Evolutionary conservation across 1,139 yeast genomes (phyloP).

Genomic region (Pichia sp.): DNA sequence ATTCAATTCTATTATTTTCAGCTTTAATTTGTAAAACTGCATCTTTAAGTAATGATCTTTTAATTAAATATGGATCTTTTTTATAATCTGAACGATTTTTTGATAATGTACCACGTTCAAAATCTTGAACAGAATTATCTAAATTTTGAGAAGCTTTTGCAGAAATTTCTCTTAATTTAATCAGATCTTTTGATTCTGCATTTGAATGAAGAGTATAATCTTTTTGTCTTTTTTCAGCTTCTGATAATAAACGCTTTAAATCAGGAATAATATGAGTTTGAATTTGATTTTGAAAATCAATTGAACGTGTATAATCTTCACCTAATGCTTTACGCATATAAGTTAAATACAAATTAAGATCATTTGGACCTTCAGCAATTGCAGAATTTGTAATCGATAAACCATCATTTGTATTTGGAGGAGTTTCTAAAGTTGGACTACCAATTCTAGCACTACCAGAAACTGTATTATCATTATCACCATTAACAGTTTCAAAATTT

Average conservation of each 20-base stretch:
- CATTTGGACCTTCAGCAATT: slow-evolving; percentile 6
- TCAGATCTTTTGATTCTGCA: slow-evolving; percentile 24
- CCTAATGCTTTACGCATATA: slow-evolving; percentile 22
- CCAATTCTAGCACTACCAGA: slow-evolving; percentile 22
- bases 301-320: slow-evolving; percentile 14
- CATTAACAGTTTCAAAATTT: slow-evolving; percentile 22
- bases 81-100: slow-evolving; percentile 29
- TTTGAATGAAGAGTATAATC: slow-evolving; percentile 29
- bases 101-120: slow-evolving; percentile 11
- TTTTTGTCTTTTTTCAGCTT: slow-evolving; percentile 34
- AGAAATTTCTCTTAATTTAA: slow-evolving; percentile 15
- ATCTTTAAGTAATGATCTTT: slow-evolving; percentile 32
- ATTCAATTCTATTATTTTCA: slow-evolving; percentile 41
- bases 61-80: slow-evolving; percentile 40
- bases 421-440: slow-evolving; percentile 15
- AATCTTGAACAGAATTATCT: slow-evolving; percentile 19
- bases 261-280: slow-evolving; percentile 26
- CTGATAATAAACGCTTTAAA: slow-evolving; percentile 22
- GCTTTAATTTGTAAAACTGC: slow-evolving; percentile 37
- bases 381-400: slow-evolving; percentile 15
- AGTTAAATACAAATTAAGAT: slow-evolving; percentile 23
- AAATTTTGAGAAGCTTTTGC: slow-evolving; percentile 21
- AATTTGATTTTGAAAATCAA: slow-evolving; percentile 22
- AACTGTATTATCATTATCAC: slow-evolving; percentile 19
- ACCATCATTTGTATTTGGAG: slow-evolving; percentile 7